A percentile compares a stretch with the other conserved stretches of the same genome.
Conservation (phyloP, 2,329 filamentous ascomycete genomes). For the Colletotrichum sp. region DNA sequence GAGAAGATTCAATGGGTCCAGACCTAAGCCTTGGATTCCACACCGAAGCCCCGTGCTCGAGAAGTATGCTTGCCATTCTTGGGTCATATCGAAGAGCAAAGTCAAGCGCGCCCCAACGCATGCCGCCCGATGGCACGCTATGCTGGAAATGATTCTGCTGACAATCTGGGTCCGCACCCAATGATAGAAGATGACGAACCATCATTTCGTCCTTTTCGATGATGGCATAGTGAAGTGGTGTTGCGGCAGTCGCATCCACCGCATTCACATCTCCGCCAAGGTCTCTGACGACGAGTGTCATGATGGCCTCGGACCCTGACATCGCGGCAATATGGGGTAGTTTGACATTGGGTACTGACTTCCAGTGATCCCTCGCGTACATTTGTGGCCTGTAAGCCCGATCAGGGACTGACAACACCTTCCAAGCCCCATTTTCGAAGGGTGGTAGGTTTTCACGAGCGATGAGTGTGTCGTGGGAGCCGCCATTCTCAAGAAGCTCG, state of each 20-base stretch:
- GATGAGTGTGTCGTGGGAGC: background rate
- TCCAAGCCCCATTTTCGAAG: background rate
- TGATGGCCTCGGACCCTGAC: background rate
- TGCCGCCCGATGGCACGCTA: background rate
- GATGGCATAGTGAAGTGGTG: background rate
- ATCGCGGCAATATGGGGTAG: background rate
- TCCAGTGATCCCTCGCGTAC: background rate
- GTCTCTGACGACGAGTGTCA: background rate
- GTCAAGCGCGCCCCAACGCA: background rate
- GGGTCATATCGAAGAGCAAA: background rate
- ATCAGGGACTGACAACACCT: background rate
- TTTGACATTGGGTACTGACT: accelerated
- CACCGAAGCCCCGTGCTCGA: background rate
- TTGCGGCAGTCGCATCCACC: background rate
- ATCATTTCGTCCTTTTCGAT: background rate
- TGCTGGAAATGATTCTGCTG: background rate
- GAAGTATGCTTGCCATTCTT: background rate
- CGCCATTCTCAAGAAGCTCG: background rate
- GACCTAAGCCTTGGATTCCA: background rate
- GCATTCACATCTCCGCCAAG: background rate
- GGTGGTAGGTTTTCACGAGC: background rate
- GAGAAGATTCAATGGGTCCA: background rate
- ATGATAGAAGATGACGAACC: background rate
- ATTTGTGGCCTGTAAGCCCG: accelerated
- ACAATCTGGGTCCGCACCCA: background rate